A percentile compares a stretch with the other conserved stretches of the same genome.
Evolutionary conservation across 169 alveolate genomes (phyloP).

Genomic region (Neospora caninum): DNA sequence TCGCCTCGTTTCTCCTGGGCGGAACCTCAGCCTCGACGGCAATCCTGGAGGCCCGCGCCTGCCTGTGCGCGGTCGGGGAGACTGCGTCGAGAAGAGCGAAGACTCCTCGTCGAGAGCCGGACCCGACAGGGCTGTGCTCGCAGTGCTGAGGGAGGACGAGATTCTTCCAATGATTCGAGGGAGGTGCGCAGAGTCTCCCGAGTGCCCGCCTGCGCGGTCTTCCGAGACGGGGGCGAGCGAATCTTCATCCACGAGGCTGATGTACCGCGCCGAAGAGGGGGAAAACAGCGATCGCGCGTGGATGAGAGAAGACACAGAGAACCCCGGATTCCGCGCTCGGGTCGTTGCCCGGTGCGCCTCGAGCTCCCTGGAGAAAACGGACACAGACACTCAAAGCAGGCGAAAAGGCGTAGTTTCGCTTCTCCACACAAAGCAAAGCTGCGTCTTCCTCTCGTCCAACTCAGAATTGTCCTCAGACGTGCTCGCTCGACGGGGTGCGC

Average conservation of each 20-base stretch:
- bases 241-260: neutral
- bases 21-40: neutral
- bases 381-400: neutral
- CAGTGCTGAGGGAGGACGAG: neutral
- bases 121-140: neutral
- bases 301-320: neutral
- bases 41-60: neutral
- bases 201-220: neutral
- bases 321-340: neutral
- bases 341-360: neutral
- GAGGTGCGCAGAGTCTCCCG: neutral
- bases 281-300: neutral
- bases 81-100: neutral
- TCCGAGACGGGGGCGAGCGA: neutral
- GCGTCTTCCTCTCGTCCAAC: no score
- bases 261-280: constrained; percentile 14
- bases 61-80: neutral
- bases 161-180: neutral
- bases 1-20: neutral
- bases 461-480: no score
- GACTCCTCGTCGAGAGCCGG: neutral
- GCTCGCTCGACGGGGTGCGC: no score
- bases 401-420: neutral
- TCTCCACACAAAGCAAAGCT: no score
- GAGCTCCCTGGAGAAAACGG: neutral